A percentile compares a stretch with the other conserved stretches of the same genome.
phyloP scores from a whole-genome alignment of 1,284 basidiomycete species.

The Serendipita sp. region DNA sequence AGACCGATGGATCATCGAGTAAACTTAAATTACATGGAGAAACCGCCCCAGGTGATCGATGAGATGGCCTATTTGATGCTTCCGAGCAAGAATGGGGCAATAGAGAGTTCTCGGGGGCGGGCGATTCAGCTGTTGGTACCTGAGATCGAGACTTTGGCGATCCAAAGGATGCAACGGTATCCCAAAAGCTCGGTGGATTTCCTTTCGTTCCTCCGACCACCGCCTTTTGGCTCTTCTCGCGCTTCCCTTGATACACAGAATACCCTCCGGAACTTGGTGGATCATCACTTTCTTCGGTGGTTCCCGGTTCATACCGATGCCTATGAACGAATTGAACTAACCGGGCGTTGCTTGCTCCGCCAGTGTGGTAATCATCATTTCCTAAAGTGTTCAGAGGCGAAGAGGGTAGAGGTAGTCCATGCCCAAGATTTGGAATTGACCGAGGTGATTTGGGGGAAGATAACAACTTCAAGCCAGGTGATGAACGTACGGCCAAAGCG shows the following conservation, averaged over 20 bases:
- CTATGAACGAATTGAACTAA: not conserved
- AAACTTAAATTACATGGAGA: no score
- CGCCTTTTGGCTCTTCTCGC: not conserved
- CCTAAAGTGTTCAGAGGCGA: not conserved
- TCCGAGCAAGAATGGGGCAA: no score
- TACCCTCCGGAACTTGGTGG: not conserved
- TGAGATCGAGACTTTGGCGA: no score
- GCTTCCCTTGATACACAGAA: not conserved
- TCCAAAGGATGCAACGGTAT: not conserved
- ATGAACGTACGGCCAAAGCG: not conserved
- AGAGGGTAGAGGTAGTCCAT: not conserved
- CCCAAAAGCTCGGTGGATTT: not conserved
- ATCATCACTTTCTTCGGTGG: not conserved
- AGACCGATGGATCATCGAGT: no score
- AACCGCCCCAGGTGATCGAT: no score
- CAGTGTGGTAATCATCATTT: no score
- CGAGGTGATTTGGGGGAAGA: not conserved
- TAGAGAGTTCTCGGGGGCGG: no score
- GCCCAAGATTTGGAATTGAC: not conserved
- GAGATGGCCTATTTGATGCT: no score
- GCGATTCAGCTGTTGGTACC: no score
- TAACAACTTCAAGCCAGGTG: not conserved
- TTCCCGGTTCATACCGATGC: not conserved
- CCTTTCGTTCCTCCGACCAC: not conserved
- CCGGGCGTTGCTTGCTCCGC: not conserved